Evolutionary conservation across 2,329 filamentous ascomycete species (phyloP).

Genomic region (Monascus ruber): DNA sequence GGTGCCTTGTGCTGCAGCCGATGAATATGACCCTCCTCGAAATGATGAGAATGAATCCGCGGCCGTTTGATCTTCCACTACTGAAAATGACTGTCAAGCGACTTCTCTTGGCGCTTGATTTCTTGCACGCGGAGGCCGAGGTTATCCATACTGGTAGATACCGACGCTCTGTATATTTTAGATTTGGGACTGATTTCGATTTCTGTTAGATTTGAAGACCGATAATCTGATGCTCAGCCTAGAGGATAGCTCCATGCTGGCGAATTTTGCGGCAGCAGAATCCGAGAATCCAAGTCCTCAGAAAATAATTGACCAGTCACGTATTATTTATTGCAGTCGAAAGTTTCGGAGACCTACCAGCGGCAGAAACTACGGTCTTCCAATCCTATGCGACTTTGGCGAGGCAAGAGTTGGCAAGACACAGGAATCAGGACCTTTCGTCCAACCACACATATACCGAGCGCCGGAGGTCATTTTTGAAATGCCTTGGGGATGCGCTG

Average conservation of each 20-base stretch:
- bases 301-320: conserved; percentile 15
- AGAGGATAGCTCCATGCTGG: conserved; percentile 16
- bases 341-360: conserved; percentile 10
- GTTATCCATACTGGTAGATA: conserved; percentile 21
- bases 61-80: conserved; percentile 12
- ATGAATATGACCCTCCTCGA: conserved; percentile 21
- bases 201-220: conserved; percentile 26
- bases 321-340: conserved; percentile 19
- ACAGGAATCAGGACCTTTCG: conserved; percentile 26
- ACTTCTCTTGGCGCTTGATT: conserved; percentile 24
- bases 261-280: conserved; percentile 17
- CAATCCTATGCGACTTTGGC: conserved; percentile 26
- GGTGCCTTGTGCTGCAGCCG: conserved; percentile 19
- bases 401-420: conserved; percentile 21
- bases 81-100: conserved; percentile 19
- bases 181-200: too few species aligned
- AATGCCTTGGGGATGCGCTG: conserved; percentile 32
- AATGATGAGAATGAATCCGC: conserved; percentile 16
- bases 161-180: conserved; percentile 1
- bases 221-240: conserved; percentile 30
- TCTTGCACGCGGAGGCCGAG: conserved; percentile 22
- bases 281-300: conserved; percentile 15
- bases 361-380: conserved; percentile 7
- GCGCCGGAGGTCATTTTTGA: conserved; percentile 35
- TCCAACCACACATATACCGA: conserved; percentile 29